Evolutionary conservation across 1,284 basidiomycete genomes (phyloP), one percentile per base, ranked within the genome.

Genomic region (Microbotryum saponariae): DNA sequence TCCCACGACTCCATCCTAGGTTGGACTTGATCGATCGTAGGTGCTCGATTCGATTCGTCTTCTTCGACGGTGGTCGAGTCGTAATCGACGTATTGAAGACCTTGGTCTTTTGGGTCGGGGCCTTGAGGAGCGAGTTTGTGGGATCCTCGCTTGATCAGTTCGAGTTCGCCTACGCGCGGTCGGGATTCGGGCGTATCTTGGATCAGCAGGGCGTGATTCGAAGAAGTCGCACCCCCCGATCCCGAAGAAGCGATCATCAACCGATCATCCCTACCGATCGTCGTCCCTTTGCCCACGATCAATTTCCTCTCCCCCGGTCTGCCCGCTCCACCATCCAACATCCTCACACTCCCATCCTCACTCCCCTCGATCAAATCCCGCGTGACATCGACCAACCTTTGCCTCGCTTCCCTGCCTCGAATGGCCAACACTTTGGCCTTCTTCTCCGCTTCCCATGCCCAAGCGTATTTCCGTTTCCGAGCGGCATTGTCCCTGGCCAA

Each of bases 401-500:
- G 63, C 20, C 72, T 54, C n/a, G 67, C 69, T 31, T 64, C 51
- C 23, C 69, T 61, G 20, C 66, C 68, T 54, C 66, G 31, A 0
- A 67, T 23, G 0, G 61, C 54, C 25, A 50, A 50, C 51, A 57
- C 56, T 68, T 89, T 86, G 1, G 90, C 89, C 70, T 83, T 79
- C 72, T 78, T 80, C 79, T 96, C 89, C 9, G 89, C 90, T 45
- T 90, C 86, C 84, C 87, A 97, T 9, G 91, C 92, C 92, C 92
- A 96, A 0, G 78, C 82, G 79, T 85, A 89, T 73, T 78, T 82
- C 72, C 89, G 87, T 72, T 84, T 84, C 63, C 91, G 82, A 71
- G 81, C 79, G 73, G 79, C 76, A 74, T 97, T 97, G 79, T 96
- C 91, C 62, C 87, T 85, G 59, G 91, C 84, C 58, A 97, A 77